phyloP scores from a whole-genome alignment of 2,329 filamentous ascomycete genomes.

The Neopestalotiopsis clavispora region DNA sequence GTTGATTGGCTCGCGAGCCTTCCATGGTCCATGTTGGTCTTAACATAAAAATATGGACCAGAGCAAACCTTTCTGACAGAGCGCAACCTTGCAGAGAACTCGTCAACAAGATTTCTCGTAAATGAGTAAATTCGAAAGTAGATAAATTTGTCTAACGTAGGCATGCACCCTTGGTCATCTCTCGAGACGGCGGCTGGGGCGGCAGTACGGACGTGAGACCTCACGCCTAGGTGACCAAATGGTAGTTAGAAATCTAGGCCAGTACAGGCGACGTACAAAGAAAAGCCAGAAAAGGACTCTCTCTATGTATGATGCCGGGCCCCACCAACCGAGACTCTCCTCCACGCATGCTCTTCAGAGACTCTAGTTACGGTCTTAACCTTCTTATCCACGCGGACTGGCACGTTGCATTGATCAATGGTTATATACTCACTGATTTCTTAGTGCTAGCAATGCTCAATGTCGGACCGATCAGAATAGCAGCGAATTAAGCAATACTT shows the following conservation, averaged over 20 bases:
- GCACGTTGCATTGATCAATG: neutral
- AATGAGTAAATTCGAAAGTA: neutral
- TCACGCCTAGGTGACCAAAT: neutral
- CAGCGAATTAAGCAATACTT: neutral
- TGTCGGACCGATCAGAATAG: neutral
- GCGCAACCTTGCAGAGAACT: neutral
- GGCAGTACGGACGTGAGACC: conserved; percentile 9
- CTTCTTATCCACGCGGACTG: too few species aligned
- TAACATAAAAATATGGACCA: neutral
- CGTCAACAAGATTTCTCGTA: neutral
- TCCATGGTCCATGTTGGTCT: conserved; percentile 4
- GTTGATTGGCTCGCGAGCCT: conserved; percentile 13
- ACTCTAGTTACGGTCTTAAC: too few species aligned
- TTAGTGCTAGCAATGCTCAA: neutral
- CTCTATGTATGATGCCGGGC: too few species aligned
- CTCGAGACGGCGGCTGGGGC: neutral
- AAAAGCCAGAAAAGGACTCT: too few species aligned
- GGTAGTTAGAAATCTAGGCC: too few species aligned
- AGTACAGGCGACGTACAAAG: too few species aligned
- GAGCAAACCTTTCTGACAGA: neutral
- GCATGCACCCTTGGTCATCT: neutral
- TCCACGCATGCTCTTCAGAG: too few species aligned
- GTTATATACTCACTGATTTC: neutral
- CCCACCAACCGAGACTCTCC: too few species aligned
- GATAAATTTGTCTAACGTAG: neutral